These are phyloP conservation scores for Fusarium neocosmosporiellum DNA, from an alignment of 2,329 filamentous ascomycete species.

Conservation along the genomic window DNA sequence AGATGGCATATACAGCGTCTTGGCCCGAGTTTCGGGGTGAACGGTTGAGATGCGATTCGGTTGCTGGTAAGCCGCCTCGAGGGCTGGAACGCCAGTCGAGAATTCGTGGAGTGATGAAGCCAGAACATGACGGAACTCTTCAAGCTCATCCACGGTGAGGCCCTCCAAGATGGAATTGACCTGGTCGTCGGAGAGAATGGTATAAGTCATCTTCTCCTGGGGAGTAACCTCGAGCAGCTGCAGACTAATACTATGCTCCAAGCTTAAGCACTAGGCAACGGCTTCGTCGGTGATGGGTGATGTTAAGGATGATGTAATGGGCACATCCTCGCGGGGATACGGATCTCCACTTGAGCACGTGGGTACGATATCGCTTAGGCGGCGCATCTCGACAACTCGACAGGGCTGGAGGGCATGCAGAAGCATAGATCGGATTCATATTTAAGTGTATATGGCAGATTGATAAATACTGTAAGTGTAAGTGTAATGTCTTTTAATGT, in stretches of 20 bases:
- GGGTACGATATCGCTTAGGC: slow-evolving; percentile 11
- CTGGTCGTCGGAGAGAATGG: slow-evolving; percentile 68
- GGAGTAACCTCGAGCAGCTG: not conserved
- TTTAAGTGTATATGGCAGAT: not conserved
- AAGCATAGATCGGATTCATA: not conserved
- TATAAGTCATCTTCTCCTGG: slow-evolving; percentile 62
- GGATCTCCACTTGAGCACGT: slow-evolving; percentile 39
- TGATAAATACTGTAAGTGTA: not conserved
- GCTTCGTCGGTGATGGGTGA: not conserved
- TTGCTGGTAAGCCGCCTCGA: slow-evolving; percentile 63
- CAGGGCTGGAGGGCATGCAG: not conserved
- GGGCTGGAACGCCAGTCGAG: slow-evolving; percentile 64
- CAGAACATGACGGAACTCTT: slow-evolving; percentile 61
- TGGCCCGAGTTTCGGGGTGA: slow-evolving; percentile 61
- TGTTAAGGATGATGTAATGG: slow-evolving; percentile 39
- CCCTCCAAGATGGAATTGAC: slow-evolving; percentile 65
- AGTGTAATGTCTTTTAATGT: not conserved
- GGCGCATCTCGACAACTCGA: not conserved
- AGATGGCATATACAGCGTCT: slow-evolving; percentile 81
- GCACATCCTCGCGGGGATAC: slow-evolving; percentile 20
- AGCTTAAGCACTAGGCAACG: not conserved
- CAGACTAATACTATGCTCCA: not conserved
- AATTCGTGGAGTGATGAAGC: slow-evolving; percentile 69
- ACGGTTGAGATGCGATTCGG: slow-evolving; percentile 63
- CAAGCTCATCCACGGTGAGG: slow-evolving; percentile 63